Conservation (phyloP, 176 grass and related monocot genomes). For the Oryza longistaminata region DNA sequence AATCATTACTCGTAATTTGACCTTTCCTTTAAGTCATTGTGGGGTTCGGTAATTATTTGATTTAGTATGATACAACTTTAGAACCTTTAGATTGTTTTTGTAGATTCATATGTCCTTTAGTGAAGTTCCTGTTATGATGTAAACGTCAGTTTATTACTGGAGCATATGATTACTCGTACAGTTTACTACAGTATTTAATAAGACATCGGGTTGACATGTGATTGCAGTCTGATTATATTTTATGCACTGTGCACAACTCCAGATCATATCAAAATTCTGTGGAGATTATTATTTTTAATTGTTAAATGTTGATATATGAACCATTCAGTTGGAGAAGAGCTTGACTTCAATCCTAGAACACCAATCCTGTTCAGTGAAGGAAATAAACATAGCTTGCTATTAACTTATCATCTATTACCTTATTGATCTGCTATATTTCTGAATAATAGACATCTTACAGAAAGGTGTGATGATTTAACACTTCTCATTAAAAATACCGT, state of each 20-base stretch:
- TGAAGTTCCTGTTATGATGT: not conserved
- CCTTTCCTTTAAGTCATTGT: conserved; percentile 18
- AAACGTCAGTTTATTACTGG: conserved; percentile 32
- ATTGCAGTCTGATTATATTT: conserved; percentile 25
- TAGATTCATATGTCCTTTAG: conserved; percentile 14
- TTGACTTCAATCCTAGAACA: conserved; percentile 21
- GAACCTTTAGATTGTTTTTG: conserved; percentile 33
- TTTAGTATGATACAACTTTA: conserved; percentile 9
- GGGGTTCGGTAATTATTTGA: conserved; percentile 11
- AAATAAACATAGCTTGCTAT: conserved; percentile 28
- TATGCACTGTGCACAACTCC: conserved; percentile 25
- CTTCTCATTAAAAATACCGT: not conserved
- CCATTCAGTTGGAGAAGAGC: conserved; percentile 29
- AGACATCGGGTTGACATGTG: conserved; percentile 1
- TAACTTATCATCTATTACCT: not conserved
- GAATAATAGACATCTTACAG: conserved; percentile 4
- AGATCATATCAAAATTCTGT: conserved; percentile 24
- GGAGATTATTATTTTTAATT: conserved; percentile 1
- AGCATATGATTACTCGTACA: conserved; percentile 4
- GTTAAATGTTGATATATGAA: conserved; percentile 19
- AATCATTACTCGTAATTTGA: not conserved
- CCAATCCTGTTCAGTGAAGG: conserved; percentile 22
- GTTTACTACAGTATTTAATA: conserved; percentile 26
- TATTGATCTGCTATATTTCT: conserved; percentile 23
- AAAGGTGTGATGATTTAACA: conserved; percentile 11